These are phyloP conservation scores for Jatropha curcas DNA, from an alignment of 345 rosid genomes.

Conservation along the genomic window DNA sequence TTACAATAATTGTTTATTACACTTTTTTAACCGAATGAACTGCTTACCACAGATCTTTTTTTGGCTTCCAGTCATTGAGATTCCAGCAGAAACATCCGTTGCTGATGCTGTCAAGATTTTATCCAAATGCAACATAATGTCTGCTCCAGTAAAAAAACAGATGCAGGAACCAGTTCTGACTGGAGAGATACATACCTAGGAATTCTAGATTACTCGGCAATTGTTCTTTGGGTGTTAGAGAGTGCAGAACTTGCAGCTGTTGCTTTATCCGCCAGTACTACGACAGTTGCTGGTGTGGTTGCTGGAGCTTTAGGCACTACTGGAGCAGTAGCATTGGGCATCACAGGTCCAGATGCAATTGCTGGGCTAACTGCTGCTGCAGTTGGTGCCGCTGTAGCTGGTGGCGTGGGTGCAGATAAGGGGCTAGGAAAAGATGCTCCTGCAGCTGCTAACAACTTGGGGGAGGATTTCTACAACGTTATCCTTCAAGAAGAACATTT, in stretches of 20 bases:
- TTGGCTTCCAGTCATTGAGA: conserved; percentile 78
- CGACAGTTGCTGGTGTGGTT: conserved; percentile 77
- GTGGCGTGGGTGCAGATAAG: conserved; percentile 67
- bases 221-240: conserved; percentile 82
- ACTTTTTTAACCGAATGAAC: neutral
- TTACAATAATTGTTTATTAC: neutral
- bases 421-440: conserved; percentile 66
- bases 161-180: conserved; percentile 44
- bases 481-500: conserved; percentile 87
- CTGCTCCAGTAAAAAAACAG: conserved; percentile 75
- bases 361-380: conserved; percentile 78
- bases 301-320: conserved; percentile 76
- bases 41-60: neutral
- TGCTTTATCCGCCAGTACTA: conserved; percentile 65
- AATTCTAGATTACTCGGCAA: conserved; percentile 71
- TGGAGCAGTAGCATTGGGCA: conserved; percentile 73
- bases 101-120: conserved; percentile 71
- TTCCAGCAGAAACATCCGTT: conserved; percentile 62
- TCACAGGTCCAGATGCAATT: conserved; percentile 65
- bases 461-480: conserved; percentile 73
- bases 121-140: conserved; percentile 69
- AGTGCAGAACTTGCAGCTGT: conserved; percentile 75
- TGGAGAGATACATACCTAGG: conserved; percentile 82
- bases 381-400: conserved; percentile 81
- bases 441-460: conserved; percentile 65